phyloP scores from a whole-genome alignment of 208 protist genomes.

The Herpetomonas samuelpessoai region DNA sequence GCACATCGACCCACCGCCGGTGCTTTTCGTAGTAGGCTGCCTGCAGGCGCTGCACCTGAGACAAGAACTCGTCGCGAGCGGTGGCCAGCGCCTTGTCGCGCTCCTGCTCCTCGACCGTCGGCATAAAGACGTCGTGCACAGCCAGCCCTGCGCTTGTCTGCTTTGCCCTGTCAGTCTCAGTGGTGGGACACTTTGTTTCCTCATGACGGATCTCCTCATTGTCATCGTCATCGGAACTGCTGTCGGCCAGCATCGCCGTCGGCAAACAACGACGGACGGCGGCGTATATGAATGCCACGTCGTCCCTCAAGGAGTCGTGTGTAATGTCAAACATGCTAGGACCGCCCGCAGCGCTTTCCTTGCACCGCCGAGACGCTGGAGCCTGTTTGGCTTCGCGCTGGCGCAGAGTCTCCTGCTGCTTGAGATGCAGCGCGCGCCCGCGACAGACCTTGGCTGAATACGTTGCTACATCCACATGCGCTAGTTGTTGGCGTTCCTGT shows the following conservation, averaged over 20 bases:
- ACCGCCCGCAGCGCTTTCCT: neutral
- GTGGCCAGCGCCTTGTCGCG: constrained; percentile 43
- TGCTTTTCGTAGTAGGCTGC: constrained; percentile 70
- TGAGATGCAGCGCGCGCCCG: constrained; percentile 56
- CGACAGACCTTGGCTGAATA: constrained; percentile 65
- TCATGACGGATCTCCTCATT: constrained; percentile 16
- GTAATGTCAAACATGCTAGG: constrained; percentile 59
- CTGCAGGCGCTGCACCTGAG: constrained; percentile 74
- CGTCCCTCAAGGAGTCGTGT: constrained; percentile 36
- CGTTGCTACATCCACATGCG: constrained; percentile 41
- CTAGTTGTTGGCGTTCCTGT: constrained; percentile 45
- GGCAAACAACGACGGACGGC: constrained; percentile 52
- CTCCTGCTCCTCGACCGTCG: constrained; percentile 39
- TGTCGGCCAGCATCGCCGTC: constrained; percentile 27
- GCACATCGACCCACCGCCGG: constrained; percentile 82
- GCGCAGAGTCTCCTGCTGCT: constrained; percentile 40
- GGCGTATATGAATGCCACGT: constrained; percentile 47
- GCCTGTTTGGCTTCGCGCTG: neutral
- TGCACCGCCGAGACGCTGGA: neutral
- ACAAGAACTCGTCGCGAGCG: constrained; percentile 73
- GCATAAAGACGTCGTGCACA: constrained; percentile 42
- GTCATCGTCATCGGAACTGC: constrained; percentile 22
- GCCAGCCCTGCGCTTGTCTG: neutral
- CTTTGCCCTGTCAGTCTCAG: neutral
- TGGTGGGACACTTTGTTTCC: constrained; percentile 4